Evolutionary conservation across 2,329 filamentous ascomycete species (phyloP), one percentile per base, ranked within the genome.

Genomic region (Drechslerella dactyloides): DNA sequence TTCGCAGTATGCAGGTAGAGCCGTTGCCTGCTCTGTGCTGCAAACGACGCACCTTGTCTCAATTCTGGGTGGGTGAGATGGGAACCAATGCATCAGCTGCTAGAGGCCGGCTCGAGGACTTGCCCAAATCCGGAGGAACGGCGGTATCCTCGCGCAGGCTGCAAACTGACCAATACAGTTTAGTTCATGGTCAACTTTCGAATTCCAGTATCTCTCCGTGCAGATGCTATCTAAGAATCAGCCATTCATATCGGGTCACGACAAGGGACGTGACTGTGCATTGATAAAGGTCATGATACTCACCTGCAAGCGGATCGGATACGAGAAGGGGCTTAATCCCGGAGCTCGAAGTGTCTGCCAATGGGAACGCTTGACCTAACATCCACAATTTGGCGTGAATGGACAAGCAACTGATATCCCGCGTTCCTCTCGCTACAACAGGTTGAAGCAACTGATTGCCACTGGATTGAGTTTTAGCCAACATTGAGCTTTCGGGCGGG

Each of bases 71-170:
- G 44, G n/a, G 44, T 48, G 15, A 60, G 48, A 70, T 70, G 53
- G 66, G 48, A 23, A 2, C 6, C 15, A 50, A 33, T 51, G 40
- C 35, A 57, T 62, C 35, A 52, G 37, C 42, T 62, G 52, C 35
- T 27, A 24, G 33, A n/a, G 40, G 37, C 27, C 42, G 53, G 52
- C 35, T 27, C 17, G 33, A n/a, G 40, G 37, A 54, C 58, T 69
- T 69, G 46, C 48, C 66, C 66, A 46, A 62, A 70, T 70, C 53
- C 66, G 59, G 66, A 23, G 44, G 11, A 19, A 35, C 52, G 30
- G 35, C 11, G 10, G 48, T 24, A 23, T 37, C 48, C 40, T 35
- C 33, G 40, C 50, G 42, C 33, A 48, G 44, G 15, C 44, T 48
- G 44, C 44, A 48, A 5, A 48, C 4, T 10, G 42, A 33, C 59